Conservation (phyloP, 2,329 filamentous ascomycete species). For the Trichoderma oligosporum region DNA sequence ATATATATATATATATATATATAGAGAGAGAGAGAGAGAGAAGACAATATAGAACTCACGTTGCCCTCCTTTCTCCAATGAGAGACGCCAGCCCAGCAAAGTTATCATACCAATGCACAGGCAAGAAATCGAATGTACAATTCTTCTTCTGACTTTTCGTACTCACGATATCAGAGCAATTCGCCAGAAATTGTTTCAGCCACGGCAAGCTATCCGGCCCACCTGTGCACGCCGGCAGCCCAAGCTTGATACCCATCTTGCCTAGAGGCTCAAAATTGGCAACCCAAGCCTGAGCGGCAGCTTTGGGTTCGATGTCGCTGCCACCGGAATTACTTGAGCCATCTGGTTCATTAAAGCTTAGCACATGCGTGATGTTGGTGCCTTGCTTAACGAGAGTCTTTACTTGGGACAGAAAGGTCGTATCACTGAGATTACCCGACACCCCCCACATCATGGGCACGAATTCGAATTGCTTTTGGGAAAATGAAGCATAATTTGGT, state of each 20-base stretch:
- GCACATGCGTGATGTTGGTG: conserved; percentile 60
- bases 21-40: neutral
- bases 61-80: conserved; percentile 49
- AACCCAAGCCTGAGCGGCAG: conserved; percentile 67
- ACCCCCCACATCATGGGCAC: conserved; percentile 79
- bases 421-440: conserved; percentile 45
- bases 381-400: conserved; percentile 48
- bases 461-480: conserved; percentile 62
- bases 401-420: conserved; percentile 59
- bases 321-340: conserved; percentile 54
- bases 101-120: conserved; percentile 65
- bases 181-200: conserved; percentile 62
- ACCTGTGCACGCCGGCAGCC: conserved; percentile 68
- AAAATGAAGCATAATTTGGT: conserved; percentile 43
- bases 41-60: conserved; percentile 31
- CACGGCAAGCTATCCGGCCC: conserved; percentile 58
- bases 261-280: conserved; percentile 66
- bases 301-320: conserved; percentile 54
- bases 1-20: neutral
- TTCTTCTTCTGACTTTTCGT: conserved; percentile 39
- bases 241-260: conserved; percentile 61
- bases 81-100: conserved; percentile 66
- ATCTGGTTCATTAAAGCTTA: conserved; percentile 81
- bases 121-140: conserved; percentile 61
- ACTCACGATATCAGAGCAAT: conserved; percentile 58